A percentile compares a stretch with the other conserved stretches of the same genome.
These are phyloP conservation scores for Withania somnifera DNA, from an alignment of 305 asterid species.

Conservation along the genomic window DNA sequence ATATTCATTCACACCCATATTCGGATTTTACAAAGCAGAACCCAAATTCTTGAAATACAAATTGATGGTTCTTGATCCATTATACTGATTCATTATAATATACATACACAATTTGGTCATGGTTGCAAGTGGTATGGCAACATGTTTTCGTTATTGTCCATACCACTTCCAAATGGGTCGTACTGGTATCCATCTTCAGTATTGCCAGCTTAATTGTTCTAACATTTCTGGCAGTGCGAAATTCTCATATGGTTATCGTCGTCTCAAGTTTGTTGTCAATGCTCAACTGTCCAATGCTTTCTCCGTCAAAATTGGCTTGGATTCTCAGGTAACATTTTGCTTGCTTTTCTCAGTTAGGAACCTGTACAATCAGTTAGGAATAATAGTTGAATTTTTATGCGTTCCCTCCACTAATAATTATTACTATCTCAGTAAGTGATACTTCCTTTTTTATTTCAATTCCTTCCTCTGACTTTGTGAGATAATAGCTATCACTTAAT, in stretches of 20 bases:
- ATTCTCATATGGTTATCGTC: conserved; percentile 17
- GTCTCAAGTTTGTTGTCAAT: conserved; percentile 32
- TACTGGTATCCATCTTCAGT: not conserved
- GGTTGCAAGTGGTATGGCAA: conserved; percentile 2
- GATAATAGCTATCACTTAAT: not conserved
- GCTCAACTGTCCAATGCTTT: conserved; percentile 67
- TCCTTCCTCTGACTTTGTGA: not conserved
- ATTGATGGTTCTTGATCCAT: not conserved
- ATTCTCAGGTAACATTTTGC: conserved; percentile 45
- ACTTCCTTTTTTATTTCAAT: not conserved
- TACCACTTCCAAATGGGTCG: conserved; percentile 2
- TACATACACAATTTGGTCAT: not conserved
- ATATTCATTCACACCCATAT: not conserved
- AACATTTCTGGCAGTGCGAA: not conserved
- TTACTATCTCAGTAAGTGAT: not conserved
- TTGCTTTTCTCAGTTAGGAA: not conserved
- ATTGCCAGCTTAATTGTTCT: not conserved
- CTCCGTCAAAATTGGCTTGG: conserved; percentile 63
- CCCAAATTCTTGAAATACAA: not conserved
- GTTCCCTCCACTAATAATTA: not conserved
- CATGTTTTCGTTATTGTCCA: conserved; percentile 1
- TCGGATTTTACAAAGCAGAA: too few relatives aligned
- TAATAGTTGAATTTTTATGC: not conserved
- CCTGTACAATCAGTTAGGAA: not conserved
- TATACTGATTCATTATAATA: not conserved